A percentile compares a stretch with the other conserved stretches of the same genome.
phyloP scores from a whole-genome alignment of 352 stramenopile species.

The Globisporangium canariense region DNA sequence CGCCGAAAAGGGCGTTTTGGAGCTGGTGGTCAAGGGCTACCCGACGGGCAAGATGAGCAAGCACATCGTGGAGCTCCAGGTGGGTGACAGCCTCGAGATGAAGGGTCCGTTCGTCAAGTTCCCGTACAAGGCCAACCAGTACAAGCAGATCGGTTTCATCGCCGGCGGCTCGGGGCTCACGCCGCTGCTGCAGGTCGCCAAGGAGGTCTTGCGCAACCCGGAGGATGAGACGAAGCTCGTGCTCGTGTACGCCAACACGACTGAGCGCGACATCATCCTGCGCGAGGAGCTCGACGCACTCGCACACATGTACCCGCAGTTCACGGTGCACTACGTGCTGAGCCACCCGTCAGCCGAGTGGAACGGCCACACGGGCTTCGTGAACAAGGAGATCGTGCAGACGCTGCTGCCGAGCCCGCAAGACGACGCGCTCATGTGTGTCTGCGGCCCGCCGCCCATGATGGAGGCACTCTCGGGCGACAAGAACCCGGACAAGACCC shows the following conservation, averaged over 20 bases:
- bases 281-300: conserved; percentile 83
- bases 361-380: conserved; percentile 64
- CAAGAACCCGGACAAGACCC: conserved; percentile 81
- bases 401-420: conserved; percentile 60
- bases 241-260: conserved; percentile 83
- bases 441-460: conserved; percentile 88
- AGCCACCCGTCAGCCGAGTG: conserved; percentile 66
- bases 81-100: conserved; percentile 86
- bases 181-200: conserved; percentile 86
- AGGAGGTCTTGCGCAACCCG: conserved; percentile 80
- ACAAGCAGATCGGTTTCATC: conserved; percentile 89
- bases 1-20: conserved; percentile 77
- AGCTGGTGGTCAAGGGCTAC: conserved; percentile 91
- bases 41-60: conserved; percentile 78
- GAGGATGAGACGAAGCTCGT: conserved; percentile 83
- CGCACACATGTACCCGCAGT: conserved; percentile 75
- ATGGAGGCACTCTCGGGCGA: conserved; percentile 88
- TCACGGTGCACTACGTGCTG: conserved; percentile 71
- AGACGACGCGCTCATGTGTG: conserved; percentile 79
- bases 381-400: conserved; percentile 81
- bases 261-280: conserved; percentile 88
- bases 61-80: conserved; percentile 82
- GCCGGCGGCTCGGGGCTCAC: conserved; percentile 90
- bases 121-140: conserved; percentile 81
- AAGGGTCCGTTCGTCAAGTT: conserved; percentile 90